Evolutionary conservation across 495 filamentous ascomycete genomes (phyloP).

Genomic region (Penicillium longicatenatum): DNA sequence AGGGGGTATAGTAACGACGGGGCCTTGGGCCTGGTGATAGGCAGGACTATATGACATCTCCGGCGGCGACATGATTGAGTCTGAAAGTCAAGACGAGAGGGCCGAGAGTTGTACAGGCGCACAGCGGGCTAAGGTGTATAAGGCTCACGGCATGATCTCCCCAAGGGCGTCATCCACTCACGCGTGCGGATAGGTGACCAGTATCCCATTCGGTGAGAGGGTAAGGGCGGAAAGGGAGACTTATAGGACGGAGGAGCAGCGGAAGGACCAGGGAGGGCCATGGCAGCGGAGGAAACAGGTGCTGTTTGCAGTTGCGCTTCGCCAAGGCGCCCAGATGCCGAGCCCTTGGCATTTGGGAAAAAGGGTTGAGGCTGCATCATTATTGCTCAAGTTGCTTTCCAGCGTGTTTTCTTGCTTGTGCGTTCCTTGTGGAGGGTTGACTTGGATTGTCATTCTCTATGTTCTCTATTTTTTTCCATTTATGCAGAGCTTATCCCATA

Average conservation of each 20-base stretch:
- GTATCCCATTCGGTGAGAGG: constrained; percentile 18
- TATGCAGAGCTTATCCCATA: not conserved
- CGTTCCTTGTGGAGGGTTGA: not conserved
- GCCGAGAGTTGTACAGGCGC: constrained; percentile 41
- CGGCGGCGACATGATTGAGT: constrained; percentile 35
- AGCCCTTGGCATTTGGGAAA: constrained; percentile 41
- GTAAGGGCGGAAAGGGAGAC: constrained; percentile 25
- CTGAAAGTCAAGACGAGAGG: not conserved
- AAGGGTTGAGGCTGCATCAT: constrained; percentile 10
- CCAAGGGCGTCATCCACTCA: constrained; percentile 28
- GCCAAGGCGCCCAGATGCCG: constrained; percentile 51
- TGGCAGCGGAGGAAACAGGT: constrained; percentile 35
- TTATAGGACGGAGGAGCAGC: constrained; percentile 39
- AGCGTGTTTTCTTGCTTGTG: not conserved
- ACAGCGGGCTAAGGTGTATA: constrained; percentile 34
- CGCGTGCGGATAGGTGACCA: constrained; percentile 17
- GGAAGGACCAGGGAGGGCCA: constrained; percentile 37
- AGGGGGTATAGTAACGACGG: constrained; percentile 23
- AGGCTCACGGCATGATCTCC: constrained; percentile 43
- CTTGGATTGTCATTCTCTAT: too few species aligned
- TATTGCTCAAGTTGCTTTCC: not conserved
- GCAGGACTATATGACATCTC: constrained; percentile 48
- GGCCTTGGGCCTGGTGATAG: constrained; percentile 38
- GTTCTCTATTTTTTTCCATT: not conserved
- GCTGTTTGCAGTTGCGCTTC: constrained; percentile 31